Evolutionary conservation across 441 rosid genomes (phyloP).

Genomic region (Aquilaria agallochum): DNA sequence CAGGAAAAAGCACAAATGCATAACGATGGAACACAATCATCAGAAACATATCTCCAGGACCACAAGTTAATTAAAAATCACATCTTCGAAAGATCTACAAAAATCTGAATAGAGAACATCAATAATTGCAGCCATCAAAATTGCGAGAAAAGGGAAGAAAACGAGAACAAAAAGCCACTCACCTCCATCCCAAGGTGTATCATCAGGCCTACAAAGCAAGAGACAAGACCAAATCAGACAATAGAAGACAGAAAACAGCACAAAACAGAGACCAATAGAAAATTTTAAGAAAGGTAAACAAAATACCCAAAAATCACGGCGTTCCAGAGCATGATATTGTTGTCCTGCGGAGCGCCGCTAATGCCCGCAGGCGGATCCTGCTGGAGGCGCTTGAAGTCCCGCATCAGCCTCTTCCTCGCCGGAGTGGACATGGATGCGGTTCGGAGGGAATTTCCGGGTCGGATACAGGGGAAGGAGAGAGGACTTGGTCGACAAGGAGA

Average conservation of each 20-base stretch:
- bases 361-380: conserved; percentile 70
- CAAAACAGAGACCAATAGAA: background rate
- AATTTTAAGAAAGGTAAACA: background rate
- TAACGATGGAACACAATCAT: too few species aligned
- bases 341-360: conserved; percentile 66
- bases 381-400: conserved; percentile 75
- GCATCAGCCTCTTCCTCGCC: conserved; percentile 67
- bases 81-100: background rate
- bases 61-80: too few species aligned
- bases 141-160: background rate
- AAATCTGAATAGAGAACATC: background rate
- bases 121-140: background rate
- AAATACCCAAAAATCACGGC: conserved; percentile 64
- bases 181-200: conserved; percentile 74
- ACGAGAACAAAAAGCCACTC: conserved; percentile 4
- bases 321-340: conserved; percentile 69
- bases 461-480: background rate
- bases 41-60: too few species aligned
- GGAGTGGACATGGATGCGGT: conserved; percentile 43
- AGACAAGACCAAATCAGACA: conserved; percentile 4
- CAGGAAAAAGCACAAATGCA: too few species aligned
- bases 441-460: background rate
- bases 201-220: conserved; percentile 40
- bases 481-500: background rate
- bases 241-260: background rate